Conservation (phyloP, 1,284 basidiomycete genomes). For the Naganishia cerealis region DNA sequence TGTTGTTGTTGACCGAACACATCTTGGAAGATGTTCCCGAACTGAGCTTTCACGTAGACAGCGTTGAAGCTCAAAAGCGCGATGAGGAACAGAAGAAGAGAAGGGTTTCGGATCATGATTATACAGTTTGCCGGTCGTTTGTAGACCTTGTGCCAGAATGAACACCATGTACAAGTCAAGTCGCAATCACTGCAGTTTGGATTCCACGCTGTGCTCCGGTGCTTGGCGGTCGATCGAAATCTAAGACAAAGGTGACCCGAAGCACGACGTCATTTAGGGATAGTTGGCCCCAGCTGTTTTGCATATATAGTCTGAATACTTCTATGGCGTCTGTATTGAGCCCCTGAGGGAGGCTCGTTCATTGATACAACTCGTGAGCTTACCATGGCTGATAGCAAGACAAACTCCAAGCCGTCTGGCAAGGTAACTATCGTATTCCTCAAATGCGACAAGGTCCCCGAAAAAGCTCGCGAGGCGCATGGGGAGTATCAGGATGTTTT, state of each 20-base stretch:
- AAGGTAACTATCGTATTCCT: conserved; percentile 39
- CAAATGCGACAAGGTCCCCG: conserved; percentile 38
- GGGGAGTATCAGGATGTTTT: conserved; percentile 41
- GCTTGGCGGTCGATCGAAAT: neutral
- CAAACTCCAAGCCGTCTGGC: conserved; percentile 8
- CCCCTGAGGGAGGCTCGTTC: no score
- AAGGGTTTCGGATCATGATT: conserved; percentile 2
- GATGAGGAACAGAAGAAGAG: neutral
- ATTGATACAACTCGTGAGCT: neutral
- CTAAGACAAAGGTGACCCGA: neutral
- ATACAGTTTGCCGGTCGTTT: neutral
- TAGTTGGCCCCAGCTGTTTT: neutral
- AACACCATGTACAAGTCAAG: no score
- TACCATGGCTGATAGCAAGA: neutral
- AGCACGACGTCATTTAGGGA: no score
- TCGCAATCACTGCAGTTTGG: no score
- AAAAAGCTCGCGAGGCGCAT: conserved; percentile 39
- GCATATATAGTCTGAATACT: neutral
- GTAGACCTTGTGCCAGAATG: no score
- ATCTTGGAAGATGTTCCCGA: conserved; percentile 26
- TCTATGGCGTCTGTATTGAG: neutral
- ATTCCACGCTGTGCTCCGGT: no score
- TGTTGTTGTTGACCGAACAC: conserved; percentile 22
- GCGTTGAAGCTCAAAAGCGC: neutral
- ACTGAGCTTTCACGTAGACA: conserved; percentile 10